Conservation (phyloP, 106 monocot genomes). For the Narthecium ossifragum region DNA sequence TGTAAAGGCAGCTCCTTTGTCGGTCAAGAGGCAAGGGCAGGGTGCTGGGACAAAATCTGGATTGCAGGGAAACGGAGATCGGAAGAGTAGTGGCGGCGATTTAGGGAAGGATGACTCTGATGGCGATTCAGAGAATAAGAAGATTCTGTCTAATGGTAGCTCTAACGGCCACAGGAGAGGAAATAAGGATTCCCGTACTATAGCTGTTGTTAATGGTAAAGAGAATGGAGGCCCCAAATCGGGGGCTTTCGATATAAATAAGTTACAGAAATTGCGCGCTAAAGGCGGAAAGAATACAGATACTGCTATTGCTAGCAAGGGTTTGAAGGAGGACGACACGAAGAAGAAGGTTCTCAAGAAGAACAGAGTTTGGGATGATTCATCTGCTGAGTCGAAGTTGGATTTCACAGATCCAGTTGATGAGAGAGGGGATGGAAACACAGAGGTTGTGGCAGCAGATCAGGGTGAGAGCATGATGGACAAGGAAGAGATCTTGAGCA, state of each 20-base stretch:
- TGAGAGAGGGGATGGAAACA: slow-evolving; percentile 68
- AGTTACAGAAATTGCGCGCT: slow-evolving; percentile 62
- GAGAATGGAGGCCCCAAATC: slow-evolving; percentile 47
- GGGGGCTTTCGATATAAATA: slow-evolving; percentile 96
- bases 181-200: slow-evolving; percentile 12
- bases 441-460: slow-evolving; percentile 40
- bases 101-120: slow-evolving; percentile 52
- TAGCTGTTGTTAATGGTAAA: slow-evolving; percentile 50
- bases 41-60: too few relatives aligned
- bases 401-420: slow-evolving; percentile 78
- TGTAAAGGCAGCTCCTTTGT: slow-evolving; percentile 7
- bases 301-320: slow-evolving; percentile 9
- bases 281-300: slow-evolving; percentile 68
- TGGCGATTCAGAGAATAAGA: slow-evolving; percentile 39
- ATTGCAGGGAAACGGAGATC: slow-evolving; percentile 22
- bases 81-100: slow-evolving; percentile 17
- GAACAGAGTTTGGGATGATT: slow-evolving; percentile 91
- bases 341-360: slow-evolving; percentile 83
- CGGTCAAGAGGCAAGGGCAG: slow-evolving; percentile 34
- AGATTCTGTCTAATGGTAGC: slow-evolving; percentile 26
- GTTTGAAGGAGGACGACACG: slow-evolving; percentile 33
- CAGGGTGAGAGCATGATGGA: slow-evolving; percentile 99
- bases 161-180: slow-evolving; percentile 31
- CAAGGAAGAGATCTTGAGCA: slow-evolving; percentile 68
- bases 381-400: slow-evolving; percentile 42